Conservation (phyloP, 2,329 filamentous ascomycete genomes). For the Trichoderma brevicompactum region DNA sequence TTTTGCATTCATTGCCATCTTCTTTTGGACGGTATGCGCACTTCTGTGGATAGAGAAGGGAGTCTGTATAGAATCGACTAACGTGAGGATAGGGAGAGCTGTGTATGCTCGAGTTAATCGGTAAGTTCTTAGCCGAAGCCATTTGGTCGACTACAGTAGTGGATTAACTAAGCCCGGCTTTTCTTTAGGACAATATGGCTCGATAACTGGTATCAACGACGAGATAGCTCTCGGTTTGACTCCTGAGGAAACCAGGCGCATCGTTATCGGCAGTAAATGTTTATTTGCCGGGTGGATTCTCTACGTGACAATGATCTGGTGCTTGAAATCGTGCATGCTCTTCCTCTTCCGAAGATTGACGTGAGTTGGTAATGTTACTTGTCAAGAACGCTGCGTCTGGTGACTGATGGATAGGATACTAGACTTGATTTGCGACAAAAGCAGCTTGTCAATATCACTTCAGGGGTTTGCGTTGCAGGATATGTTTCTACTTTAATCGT, state of each 20-base stretch:
- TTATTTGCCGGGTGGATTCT: slow-evolving; percentile 42
- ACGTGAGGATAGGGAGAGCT: slow-evolving; percentile 33
- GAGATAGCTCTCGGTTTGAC: slow-evolving; percentile 31
- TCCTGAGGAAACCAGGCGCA: slow-evolving; percentile 28
- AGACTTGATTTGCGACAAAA: slow-evolving; percentile 34
- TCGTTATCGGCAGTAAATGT: slow-evolving; percentile 33
- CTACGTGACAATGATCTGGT: slow-evolving; percentile 47
- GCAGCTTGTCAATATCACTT: slow-evolving; percentile 32
- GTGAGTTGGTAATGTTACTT: slow-evolving; percentile 33
- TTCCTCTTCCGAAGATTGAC: slow-evolving; percentile 47
- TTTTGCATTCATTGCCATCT: slow-evolving; percentile 43
- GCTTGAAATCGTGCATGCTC: slow-evolving; percentile 46
- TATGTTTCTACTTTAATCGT: slow-evolving; percentile 35
- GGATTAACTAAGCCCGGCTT: background rate
- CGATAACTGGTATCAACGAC: slow-evolving; percentile 35
- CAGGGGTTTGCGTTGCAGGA: slow-evolving; percentile 27
- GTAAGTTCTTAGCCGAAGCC: slow-evolving; percentile 31
- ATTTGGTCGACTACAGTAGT: too few species aligned
- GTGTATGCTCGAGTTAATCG: slow-evolving; percentile 43
- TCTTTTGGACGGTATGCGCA: slow-evolving; percentile 46
- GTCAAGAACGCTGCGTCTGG: background rate
- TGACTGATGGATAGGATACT: background rate
- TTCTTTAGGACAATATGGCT: slow-evolving; percentile 34
- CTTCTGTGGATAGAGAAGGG: background rate
- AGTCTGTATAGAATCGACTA: slow-evolving; percentile 6